Conservation (phyloP, 768 basidiomycete species). For the Leccinellum albellum region DNA sequence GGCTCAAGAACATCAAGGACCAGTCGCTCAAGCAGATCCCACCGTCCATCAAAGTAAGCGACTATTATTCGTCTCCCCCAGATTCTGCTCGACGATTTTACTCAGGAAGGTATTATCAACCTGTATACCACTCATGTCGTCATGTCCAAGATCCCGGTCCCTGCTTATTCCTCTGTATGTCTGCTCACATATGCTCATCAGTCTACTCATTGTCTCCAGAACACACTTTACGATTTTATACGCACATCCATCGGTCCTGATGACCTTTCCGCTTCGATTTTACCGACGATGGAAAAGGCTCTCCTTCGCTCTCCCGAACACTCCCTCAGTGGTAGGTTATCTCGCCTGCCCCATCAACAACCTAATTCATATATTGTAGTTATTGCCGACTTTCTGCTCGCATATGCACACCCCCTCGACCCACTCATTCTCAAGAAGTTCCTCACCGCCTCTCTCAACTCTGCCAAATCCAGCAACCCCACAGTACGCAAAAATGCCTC, state of each 20-base stretch:
- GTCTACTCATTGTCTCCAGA: conserved; percentile 30
- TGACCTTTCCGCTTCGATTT: conserved; percentile 49
- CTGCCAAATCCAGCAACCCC: conserved; percentile 71
- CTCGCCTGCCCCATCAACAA: neutral
- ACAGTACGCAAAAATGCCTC: conserved; percentile 54
- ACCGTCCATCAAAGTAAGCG: conserved; percentile 43
- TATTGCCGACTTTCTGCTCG: conserved; percentile 53
- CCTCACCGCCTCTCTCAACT: conserved; percentile 57
- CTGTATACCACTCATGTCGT: conserved; percentile 61
- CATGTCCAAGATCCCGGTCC: conserved; percentile 61
- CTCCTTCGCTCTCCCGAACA: conserved; percentile 79
- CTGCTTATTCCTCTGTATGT: conserved; percentile 57
- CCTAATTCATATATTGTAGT: conserved; percentile 34
- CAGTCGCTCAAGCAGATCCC: conserved; percentile 41
- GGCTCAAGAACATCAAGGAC: conserved; percentile 55
- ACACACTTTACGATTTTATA: conserved; percentile 62
- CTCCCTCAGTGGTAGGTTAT: conserved; percentile 55
- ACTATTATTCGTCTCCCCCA: neutral
- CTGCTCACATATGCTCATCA: neutral
- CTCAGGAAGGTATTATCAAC: conserved; percentile 53
- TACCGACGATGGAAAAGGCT: conserved; percentile 78
- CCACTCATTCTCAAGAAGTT: conserved; percentile 48
- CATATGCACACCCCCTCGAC: conserved; percentile 50
- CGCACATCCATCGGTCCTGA: conserved; percentile 44
- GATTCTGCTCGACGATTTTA: neutral